Base-by-base conservation (phyloP, 176 grass and related monocot genomes). In the Pontederia paniculata region DNA sequence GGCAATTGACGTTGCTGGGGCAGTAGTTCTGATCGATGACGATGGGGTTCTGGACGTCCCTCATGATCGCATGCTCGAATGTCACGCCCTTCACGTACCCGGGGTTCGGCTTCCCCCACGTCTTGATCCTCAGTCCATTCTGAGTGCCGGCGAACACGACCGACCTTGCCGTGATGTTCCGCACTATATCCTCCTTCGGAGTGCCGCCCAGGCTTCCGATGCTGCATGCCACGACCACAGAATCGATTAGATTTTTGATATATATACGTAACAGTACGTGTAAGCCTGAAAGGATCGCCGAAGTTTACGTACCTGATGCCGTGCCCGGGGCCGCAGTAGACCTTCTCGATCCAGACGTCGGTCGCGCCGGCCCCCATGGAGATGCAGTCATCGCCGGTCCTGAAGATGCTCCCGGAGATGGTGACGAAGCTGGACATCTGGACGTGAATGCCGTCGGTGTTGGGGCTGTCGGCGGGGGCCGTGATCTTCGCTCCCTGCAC, bases 1-100 rank as follows among this genome's bases (percentile, higher is more conserved):
- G 77, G 63, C 86, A 84, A 15, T 65, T 51, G 13, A 51, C 15
- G 9, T 73, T 51, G 73, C 62, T 31, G 20, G 74, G 86, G 65
- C 86, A 89, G 81, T 89, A 89, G 66, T 75, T 81, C 52, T 89
- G 86, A 54, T 89, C 77, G 15, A 89, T 14, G 50, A 89, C 11
- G 66, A 89, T 76, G 19, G 81, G 81, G 25, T 81, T 81, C 17
- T 66, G 10, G 43, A 84, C 86, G 17, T 54, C 23, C 18, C 25
- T 41, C 86, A 89, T 81, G 15, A 70, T 23, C 45, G 67, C 52
- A 8, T 52, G 21, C 10, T 57, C 2, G 46, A 89, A 84, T 12
- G 21, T n/a, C 5, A 84, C 67, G 23, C 48, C 70, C 9, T 54
- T 17, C 23, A 89, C 86, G 21, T 8, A 66, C 9, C 81, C 81